Conservation (phyloP, 108 stramenopile species). For the Seminavis robusta region DNA sequence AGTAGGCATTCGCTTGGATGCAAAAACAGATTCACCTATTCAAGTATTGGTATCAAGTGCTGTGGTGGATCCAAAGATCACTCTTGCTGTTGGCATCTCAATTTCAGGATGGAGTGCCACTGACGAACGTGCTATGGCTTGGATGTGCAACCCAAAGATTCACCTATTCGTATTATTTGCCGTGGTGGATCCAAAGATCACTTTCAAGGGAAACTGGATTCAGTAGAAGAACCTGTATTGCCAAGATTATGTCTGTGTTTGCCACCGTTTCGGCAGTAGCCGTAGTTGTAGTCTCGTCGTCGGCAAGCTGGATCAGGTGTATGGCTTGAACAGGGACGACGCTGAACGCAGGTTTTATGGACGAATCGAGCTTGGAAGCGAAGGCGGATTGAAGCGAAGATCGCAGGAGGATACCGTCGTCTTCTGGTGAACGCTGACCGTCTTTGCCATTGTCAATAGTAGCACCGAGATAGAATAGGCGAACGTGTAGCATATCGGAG, state of each 20-base stretch:
- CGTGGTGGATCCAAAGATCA: conserved; percentile 50
- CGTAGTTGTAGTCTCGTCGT: background rate
- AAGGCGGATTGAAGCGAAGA: conserved; percentile 26
- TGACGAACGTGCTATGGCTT: no score
- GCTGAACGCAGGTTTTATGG: conserved; percentile 32
- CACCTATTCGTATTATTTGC: no score
- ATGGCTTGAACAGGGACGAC: conserved; percentile 56
- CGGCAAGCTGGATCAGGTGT: conserved; percentile 16
- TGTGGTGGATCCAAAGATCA: conserved; percentile 50
- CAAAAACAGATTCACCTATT: no score
- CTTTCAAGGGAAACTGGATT: conserved; percentile 70
- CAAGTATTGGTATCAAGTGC: background rate
- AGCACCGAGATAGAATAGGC: background rate
- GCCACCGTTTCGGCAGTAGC: background rate
- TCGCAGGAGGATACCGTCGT: conserved; percentile 35
- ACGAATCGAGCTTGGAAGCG: conserved; percentile 4
- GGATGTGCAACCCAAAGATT: no score
- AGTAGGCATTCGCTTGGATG: no score
- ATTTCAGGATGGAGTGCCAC: background rate
- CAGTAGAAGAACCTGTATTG: conserved; percentile 56
- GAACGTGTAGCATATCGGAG: background rate
- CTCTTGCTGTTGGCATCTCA: conserved; percentile 26
- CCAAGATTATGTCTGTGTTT: conserved; percentile 28
- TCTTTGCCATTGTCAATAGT: conserved; percentile 2
- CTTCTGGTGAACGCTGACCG: background rate